phyloP scores from a whole-genome alignment of 768 basidiomycete genomes.

The Boletus vinaceobasis region DNA sequence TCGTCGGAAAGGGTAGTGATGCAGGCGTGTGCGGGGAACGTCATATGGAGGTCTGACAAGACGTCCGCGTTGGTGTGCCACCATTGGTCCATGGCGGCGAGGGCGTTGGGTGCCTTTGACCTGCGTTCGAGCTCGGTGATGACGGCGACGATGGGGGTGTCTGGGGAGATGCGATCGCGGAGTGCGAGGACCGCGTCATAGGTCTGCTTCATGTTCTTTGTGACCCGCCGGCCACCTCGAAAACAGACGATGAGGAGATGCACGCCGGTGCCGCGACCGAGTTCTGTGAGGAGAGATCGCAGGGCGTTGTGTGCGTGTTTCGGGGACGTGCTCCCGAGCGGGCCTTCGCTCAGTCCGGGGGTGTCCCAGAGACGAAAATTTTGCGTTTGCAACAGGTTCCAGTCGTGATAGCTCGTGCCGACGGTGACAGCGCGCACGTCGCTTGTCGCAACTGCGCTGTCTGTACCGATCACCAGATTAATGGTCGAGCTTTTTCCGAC shows the following conservation, averaged over 20 bases:
- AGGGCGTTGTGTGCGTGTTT: slow-evolving; percentile 17
- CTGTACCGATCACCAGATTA: slow-evolving; percentile 14
- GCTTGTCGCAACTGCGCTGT: slow-evolving; percentile 15
- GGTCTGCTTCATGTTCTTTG: slow-evolving; percentile 18
- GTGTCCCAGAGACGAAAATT: slow-evolving; percentile 28
- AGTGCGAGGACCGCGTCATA: slow-evolving; percentile 15
- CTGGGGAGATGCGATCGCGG: slow-evolving; percentile 15
- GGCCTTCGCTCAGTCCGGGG: slow-evolving; percentile 17
- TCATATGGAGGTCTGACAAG: slow-evolving; percentile 10
- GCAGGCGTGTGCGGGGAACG: slow-evolving; percentile 20
- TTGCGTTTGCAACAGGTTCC: slow-evolving; percentile 18
- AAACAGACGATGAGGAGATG: slow-evolving; percentile 23
- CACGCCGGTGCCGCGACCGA: slow-evolving; percentile 11
- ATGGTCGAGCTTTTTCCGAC: slow-evolving; percentile 23
- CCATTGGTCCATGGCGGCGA: slow-evolving; percentile 23
- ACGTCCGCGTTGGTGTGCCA: slow-evolving; percentile 14
- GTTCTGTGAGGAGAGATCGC: slow-evolving; percentile 23
- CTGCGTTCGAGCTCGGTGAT: slow-evolving; percentile 19
- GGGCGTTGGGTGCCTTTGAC: slow-evolving; percentile 1
- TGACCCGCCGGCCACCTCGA: slow-evolving; percentile 17
- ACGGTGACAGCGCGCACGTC: slow-evolving; percentile 18
- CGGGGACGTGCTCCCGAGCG: slow-evolving; percentile 4
- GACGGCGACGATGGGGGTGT: slow-evolving; percentile 19
- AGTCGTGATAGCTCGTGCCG: slow-evolving; percentile 23
- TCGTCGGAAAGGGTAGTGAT: slow-evolving; percentile 24